Conservation (phyloP, 1,139 yeast species). For the Taphrina flavorubra region DNA sequence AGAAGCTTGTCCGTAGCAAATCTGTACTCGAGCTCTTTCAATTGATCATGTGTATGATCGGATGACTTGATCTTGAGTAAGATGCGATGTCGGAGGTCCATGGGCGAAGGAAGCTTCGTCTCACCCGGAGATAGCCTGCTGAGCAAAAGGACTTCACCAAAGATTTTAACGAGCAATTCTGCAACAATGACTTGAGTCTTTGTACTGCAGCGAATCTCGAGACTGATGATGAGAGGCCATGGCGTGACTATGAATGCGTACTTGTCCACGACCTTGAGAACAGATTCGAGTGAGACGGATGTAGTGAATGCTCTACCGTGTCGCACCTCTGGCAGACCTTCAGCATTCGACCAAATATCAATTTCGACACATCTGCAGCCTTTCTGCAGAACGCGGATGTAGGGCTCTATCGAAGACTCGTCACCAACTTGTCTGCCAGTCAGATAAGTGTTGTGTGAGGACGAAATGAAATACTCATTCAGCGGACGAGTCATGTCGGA, state of each 20-base stretch:
- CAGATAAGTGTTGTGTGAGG: constrained; percentile 93
- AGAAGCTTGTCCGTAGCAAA: not conserved
- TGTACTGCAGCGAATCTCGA: constrained; percentile 78
- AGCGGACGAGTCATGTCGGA: constrained; percentile 71
- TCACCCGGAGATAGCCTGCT: constrained; percentile 47
- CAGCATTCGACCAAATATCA: constrained; percentile 90
- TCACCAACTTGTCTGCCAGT: constrained; percentile 91
- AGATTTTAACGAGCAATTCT: constrained; percentile 58
- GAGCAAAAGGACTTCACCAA: constrained; percentile 66
- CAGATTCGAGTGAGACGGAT: constrained; percentile 71
- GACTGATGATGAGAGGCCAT: constrained; percentile 81
- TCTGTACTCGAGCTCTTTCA: not conserved
- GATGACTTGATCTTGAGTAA: constrained; percentile 68
- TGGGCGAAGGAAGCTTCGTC: constrained; percentile 69
- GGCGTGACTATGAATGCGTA: constrained; percentile 87
- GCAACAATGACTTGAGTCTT: constrained; percentile 68
- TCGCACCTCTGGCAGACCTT: constrained; percentile 75
- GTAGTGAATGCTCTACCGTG: constrained; percentile 87
- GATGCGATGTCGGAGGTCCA: constrained; percentile 68
- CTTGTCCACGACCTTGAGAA: constrained; percentile 71
- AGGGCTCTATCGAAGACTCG: constrained; percentile 88
- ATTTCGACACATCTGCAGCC: constrained; percentile 94
- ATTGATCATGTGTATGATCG: not conserved
- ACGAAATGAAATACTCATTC: constrained; percentile 83
- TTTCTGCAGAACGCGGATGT: constrained; percentile 82